These are phyloP conservation scores for Pythium aquatile DNA, from an alignment of 352 stramenopile species.

Conservation along the genomic window DNA sequence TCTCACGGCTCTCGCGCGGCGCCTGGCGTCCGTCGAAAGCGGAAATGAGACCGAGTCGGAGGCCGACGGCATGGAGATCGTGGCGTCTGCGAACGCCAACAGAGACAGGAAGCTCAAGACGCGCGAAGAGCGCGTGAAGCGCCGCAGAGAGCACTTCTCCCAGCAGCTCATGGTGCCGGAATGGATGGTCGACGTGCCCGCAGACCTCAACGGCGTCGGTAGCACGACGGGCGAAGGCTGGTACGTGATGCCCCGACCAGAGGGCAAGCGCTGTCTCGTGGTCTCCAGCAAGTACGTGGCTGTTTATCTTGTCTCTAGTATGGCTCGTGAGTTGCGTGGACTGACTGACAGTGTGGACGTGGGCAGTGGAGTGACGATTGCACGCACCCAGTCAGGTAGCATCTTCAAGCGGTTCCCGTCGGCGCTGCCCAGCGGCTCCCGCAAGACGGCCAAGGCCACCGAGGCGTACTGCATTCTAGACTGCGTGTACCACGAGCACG, in stretches of 20 bases:
- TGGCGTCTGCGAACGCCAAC: slow-evolving; percentile 1
- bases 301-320: neutral
- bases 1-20: slow-evolving; percentile 73
- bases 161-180: slow-evolving; percentile 87
- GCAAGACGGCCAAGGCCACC: slow-evolving; percentile 65
- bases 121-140: slow-evolving; percentile 76
- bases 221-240: slow-evolving; percentile 76
- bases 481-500: slow-evolving; percentile 89
- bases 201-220: slow-evolving; percentile 76
- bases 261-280: slow-evolving; percentile 90
- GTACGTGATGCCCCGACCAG: slow-evolving; percentile 90
- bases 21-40: slow-evolving; percentile 36
- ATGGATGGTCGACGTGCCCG: slow-evolving; percentile 88
- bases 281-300: slow-evolving; percentile 73
- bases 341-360: neutral
- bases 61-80: slow-evolving; percentile 30
- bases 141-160: slow-evolving; percentile 68
- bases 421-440: slow-evolving; percentile 73
- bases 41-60: slow-evolving; percentile 26
- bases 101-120: slow-evolving; percentile 49
- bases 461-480: slow-evolving; percentile 90
- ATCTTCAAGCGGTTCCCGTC: slow-evolving; percentile 88
- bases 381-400: slow-evolving; percentile 71
- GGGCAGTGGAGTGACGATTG: slow-evolving; percentile 70
- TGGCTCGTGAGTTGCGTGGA: neutral